Percentiles rank a stretch among this genome's conserved stretches.
Conservation (phyloP, 306 rosid species). For the Acacia acuminata region DNA sequence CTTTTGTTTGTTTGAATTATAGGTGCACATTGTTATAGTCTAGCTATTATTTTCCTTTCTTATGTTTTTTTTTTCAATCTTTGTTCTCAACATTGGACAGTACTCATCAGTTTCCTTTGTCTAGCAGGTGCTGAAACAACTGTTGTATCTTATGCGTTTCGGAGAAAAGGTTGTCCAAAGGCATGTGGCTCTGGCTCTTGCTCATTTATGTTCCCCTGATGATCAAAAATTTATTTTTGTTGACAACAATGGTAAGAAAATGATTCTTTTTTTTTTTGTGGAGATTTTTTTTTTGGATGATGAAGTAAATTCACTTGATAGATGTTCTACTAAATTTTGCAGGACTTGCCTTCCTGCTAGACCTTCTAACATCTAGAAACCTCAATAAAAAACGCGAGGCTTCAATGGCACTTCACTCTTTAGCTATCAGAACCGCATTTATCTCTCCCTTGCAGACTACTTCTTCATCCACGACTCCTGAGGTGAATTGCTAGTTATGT, state of each 20-base stretch:
- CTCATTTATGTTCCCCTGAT: constrained; percentile 74
- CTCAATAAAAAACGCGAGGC: constrained; percentile 67
- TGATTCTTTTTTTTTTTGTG: not conserved
- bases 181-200: constrained; percentile 83
- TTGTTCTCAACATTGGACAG: not conserved
- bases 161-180: constrained; percentile 62
- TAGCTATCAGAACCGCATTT: constrained; percentile 62
- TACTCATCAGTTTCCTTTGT: constrained; percentile 22
- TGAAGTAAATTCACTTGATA: constrained; percentile 12
- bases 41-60: not conserved
- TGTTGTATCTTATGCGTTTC: constrained; percentile 68
- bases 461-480: constrained; percentile 76
- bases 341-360: constrained; percentile 81
- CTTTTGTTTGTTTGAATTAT: constrained; percentile 13
- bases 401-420: constrained; percentile 72
- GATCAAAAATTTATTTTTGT: constrained; percentile 73
- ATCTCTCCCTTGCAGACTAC: constrained; percentile 70
- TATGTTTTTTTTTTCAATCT: not conserved
- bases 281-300: not conserved
- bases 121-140: constrained; percentile 68
- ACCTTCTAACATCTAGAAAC: constrained; percentile 59
- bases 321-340: constrained; percentile 29
- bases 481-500: constrained; percentile 45
- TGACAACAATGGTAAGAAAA: constrained; percentile 62
- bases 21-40: not conserved